Evolutionary conservation across 2,329 filamentous ascomycete species (phyloP), one percentile per base, ranked within the genome.

Genomic region (Diaporthe sp.): DNA sequence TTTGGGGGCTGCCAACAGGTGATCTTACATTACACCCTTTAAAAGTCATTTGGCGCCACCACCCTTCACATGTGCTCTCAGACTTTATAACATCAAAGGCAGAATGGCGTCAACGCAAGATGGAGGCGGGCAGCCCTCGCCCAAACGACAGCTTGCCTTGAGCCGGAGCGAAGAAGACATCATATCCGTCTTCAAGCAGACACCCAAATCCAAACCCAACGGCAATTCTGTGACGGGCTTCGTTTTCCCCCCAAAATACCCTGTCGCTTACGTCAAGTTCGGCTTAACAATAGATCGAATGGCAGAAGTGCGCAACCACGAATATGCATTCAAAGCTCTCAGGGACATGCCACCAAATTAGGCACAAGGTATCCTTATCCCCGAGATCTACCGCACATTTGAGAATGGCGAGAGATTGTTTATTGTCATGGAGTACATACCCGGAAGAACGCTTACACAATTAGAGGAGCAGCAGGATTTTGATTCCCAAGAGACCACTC

Each of bases 401-500:
- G 13, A 70, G 37, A 25, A 8, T 35, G 37, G 50, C 37, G 25
- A 56, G 1, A 51, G n/a, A 51, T 4, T 51, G n/a, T 69, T 37
- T 15, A 56, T 69, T 32, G 1, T 69, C 25, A 69, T 69, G 50
- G 65, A 69, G 25, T 69, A 56, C 10, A 69, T 69, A 8, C 50
- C n/a, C 4, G 65, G 65, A 56, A 56, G 6, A 6, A 56, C 65
- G 35, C 50, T 56, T 9, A 1, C 0, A 25, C 35, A 56, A 12
- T 27, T 69, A 13, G 5, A 3, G n/a, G 35, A 44, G 19, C 35
- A 44, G 35, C 2, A 27, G 4, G 65, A 12, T 17, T 25, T 25
- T 35, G 50, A 58, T 35, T 47, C 37, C 19, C 19, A 22, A 4
- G 1, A 58, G 19, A 19, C 0, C 6, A 22, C 6, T 32, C 1